Conservation (phyloP, 331 rosid species). For the Rhamnella rubrinervis region DNA sequence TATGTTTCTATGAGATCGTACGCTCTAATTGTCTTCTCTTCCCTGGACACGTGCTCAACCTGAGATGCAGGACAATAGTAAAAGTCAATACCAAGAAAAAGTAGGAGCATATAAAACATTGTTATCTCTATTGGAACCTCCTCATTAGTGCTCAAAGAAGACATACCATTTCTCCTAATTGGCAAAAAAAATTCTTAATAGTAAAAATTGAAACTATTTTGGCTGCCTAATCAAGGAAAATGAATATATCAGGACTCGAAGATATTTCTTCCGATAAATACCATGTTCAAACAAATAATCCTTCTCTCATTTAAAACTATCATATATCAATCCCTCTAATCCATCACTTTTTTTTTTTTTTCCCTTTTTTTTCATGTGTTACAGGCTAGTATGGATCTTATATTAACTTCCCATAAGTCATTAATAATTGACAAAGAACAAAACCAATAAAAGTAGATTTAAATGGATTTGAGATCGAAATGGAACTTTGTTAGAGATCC, state of each 20-base stretch:
- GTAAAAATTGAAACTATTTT: not conserved
- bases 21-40: slow-evolving; percentile 84
- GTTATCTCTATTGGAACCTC: not conserved
- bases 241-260: not conserved
- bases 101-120: not conserved
- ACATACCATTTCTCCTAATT: not conserved
- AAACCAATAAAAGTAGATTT: not conserved
- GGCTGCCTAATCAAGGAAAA: not conserved
- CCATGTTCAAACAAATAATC: not conserved
- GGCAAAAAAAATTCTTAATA: not conserved
- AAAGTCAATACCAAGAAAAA: slow-evolving; percentile 9
- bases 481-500: slow-evolving; percentile 14
- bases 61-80: slow-evolving; percentile 27
- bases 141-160: not conserved
- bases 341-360: too few species aligned
- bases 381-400: too few species aligned
- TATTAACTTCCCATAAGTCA: too few species aligned
- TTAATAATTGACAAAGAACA: too few species aligned
- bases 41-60: slow-evolving; percentile 96
- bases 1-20: slow-evolving; percentile 84
- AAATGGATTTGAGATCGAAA: not conserved
- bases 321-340: not conserved
- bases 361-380: too few species aligned
- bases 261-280: not conserved
- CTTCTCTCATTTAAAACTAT: not conserved